Conservation (phyloP, 306 rosid genomes). For the Casuarina equisetifolia region DNA sequence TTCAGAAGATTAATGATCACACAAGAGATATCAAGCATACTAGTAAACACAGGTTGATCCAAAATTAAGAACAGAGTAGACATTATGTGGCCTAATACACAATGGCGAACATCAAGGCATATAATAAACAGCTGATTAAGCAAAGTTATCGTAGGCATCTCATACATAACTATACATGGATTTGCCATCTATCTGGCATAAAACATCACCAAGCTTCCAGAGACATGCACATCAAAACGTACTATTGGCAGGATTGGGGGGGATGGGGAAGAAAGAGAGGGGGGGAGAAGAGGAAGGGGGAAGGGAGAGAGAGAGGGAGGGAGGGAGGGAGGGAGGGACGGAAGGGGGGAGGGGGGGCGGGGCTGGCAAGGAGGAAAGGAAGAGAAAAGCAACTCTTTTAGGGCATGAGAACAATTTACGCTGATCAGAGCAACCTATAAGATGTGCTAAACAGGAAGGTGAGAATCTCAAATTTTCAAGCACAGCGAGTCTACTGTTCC, state of each 20-base stretch:
- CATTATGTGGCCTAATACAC: background rate
- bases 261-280: no score
- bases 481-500: background rate
- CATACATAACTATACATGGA: no score
- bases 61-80: background rate
- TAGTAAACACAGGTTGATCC: background rate
- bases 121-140: no score
- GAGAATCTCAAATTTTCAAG: background rate
- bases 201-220: background rate
- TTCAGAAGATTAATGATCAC: conserved; percentile 1
- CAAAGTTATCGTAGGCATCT: no score
- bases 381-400: background rate
- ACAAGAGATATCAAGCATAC: background rate
- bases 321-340: no score
- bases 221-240: background rate
- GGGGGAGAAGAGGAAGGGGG: no score
- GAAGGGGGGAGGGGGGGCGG: no score
- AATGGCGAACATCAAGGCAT: no score
- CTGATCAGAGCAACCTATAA: background rate
- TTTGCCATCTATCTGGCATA: no score
- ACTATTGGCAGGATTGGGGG: no score
- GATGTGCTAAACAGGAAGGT: background rate
- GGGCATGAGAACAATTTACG: conserved; percentile 1
- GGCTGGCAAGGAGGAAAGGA: no score
- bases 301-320: no score